phyloP scores from a whole-genome alignment of 257 asterid species.

The Scutellaria minor region DNA sequence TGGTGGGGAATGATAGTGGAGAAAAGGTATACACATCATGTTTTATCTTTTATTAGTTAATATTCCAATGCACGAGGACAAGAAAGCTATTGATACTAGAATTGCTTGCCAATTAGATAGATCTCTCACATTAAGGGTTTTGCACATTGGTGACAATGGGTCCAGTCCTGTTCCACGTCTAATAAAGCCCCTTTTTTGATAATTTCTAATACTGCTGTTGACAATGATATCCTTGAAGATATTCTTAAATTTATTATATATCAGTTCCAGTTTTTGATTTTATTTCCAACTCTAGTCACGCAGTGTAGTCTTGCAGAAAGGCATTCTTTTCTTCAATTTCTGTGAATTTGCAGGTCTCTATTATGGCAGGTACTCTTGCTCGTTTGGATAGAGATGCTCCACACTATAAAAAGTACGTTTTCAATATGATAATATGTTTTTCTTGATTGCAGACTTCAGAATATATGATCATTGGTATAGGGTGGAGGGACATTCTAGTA shows the following conservation, averaged over 20 bases:
- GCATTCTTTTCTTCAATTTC: constrained; percentile 28
- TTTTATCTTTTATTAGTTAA: constrained; percentile 30
- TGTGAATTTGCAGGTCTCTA: constrained; percentile 78
- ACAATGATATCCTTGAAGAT: constrained; percentile 8
- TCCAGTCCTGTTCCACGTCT: constrained; percentile 25
- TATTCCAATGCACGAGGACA: constrained; percentile 15
- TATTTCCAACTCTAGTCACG: constrained; percentile 11
- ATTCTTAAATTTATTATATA: background rate
- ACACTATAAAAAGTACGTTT: constrained; percentile 80
- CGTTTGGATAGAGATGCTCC: constrained; percentile 99
- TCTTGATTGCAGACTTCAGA: constrained; percentile 26
- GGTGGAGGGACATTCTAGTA: constrained; percentile 25
- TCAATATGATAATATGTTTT: constrained; percentile 18
- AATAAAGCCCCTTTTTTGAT: background rate
- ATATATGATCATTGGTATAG: constrained; percentile 25
- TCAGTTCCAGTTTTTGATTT: background rate
- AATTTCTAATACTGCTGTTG: constrained; percentile 8
- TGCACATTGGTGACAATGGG: constrained; percentile 15
- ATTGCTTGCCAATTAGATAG: constrained; percentile 8
- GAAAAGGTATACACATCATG: constrained; percentile 71
- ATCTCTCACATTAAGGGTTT: background rate
- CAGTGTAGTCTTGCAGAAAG: constrained; percentile 19
- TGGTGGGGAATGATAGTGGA: constrained; percentile 99
- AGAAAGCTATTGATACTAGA: constrained; percentile 10
- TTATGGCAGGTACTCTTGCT: constrained; percentile 98